A percentile compares a stretch with the other conserved stretches of the same genome.
These are phyloP conservation scores for Seiridium cupressi DNA, from an alignment of 2,329 filamentous ascomycete genomes.

Conservation along the genomic window DNA sequence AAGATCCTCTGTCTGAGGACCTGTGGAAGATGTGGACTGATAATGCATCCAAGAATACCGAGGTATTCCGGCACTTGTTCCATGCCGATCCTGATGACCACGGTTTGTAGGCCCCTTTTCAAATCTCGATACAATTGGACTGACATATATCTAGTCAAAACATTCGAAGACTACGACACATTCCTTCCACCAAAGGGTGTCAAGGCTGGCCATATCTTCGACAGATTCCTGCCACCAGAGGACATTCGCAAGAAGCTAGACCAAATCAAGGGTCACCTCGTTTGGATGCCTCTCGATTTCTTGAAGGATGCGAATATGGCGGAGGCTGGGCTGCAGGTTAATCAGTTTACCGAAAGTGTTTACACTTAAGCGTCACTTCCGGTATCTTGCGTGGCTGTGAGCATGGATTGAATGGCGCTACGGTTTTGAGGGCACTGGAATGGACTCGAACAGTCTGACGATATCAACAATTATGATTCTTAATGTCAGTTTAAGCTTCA, in stretches of 20 bases:
- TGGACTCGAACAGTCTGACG: too few species aligned
- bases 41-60: constrained; percentile 69
- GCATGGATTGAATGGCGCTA: too few species aligned
- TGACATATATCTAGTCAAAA: constrained; percentile 59
- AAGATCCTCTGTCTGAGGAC: constrained; percentile 67
- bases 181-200: constrained; percentile 70
- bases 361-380: constrained; percentile 54
- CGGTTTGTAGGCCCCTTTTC: constrained; percentile 44
- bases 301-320: constrained; percentile 84
- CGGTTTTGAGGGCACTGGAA: too few species aligned
- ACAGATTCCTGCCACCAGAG: constrained; percentile 69
- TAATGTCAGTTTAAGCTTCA: too few species aligned
- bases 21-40: constrained; percentile 69
- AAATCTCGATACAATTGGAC: constrained; percentile 9
- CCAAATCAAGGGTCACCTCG: constrained; percentile 81
- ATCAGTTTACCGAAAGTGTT: constrained; percentile 82
- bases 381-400: too few species aligned
- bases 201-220: constrained; percentile 84
- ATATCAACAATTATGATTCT: too few species aligned
- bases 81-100: constrained; percentile 87
- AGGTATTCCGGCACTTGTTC: constrained; percentile 76
- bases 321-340: constrained; percentile 82
- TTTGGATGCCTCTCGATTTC: constrained; percentile 94
- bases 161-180: constrained; percentile 82
- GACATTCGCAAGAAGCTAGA: constrained; percentile 76